Conservation (phyloP, 179 eudicot species). For the Silene noctiflora region DNA sequence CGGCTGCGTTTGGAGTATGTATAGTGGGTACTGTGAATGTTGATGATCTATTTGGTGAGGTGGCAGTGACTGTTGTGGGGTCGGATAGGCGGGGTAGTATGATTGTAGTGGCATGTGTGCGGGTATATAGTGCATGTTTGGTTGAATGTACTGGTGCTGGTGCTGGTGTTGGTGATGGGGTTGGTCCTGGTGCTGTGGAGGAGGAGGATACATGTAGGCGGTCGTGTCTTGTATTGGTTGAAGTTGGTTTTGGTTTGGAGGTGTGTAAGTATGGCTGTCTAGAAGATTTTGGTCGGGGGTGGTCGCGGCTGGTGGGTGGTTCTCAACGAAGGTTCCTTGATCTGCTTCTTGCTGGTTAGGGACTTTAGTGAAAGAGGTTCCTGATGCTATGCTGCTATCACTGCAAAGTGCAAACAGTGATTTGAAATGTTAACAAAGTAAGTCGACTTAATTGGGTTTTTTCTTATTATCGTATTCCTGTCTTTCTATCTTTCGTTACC, state of each 20-base stretch:
- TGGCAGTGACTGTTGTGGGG: constrained; percentile 22
- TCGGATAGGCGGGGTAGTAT: constrained; percentile 23
- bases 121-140: constrained; percentile 30
- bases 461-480: too few relatives aligned
- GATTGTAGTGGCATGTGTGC: constrained; percentile 21
- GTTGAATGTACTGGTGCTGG: constrained; percentile 28
- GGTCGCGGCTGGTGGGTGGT: constrained; percentile 10
- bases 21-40: constrained; percentile 23
- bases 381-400: constrained; percentile 32
- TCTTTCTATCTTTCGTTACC: too few relatives aligned
- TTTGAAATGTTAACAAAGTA: background rate
- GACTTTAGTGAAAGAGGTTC: constrained; percentile 21
- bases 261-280: constrained; percentile 7
- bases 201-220: constrained; percentile 22
- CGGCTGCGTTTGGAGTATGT: constrained; percentile 25
- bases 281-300: constrained; percentile 11
- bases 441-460: too few relatives aligned
- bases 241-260: constrained; percentile 12
- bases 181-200: constrained; percentile 12
- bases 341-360: constrained; percentile 13
- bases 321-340: constrained; percentile 20
- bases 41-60: constrained; percentile 27
- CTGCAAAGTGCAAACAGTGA: constrained; percentile 24
- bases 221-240: constrained; percentile 26
- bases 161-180: constrained; percentile 11